Evolutionary conservation across 495 filamentous ascomycete species (phyloP).

Genomic region (Podospora comata): DNA sequence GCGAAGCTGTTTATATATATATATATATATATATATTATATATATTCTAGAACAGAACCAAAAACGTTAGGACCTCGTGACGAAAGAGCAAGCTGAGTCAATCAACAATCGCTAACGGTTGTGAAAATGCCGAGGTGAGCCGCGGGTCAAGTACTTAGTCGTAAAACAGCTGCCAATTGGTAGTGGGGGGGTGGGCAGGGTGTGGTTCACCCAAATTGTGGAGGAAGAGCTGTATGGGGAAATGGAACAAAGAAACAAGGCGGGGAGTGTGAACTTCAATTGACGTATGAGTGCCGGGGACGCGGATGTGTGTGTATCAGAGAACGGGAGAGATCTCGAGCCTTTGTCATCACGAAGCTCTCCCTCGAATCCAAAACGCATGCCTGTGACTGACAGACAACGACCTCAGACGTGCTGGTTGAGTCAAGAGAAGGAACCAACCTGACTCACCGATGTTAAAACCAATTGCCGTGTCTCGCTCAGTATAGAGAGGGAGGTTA

Average conservation of each 20-base stretch:
- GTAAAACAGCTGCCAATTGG: background rate
- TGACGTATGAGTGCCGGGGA: background rate
- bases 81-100: background rate
- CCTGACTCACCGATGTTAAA: background rate
- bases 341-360: background rate
- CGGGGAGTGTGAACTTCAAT: background rate
- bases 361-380: background rate
- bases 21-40: background rate
- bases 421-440: background rate
- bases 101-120: background rate
- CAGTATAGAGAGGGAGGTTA: background rate
- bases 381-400: background rate
- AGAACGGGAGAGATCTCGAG: background rate
- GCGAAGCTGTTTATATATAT: background rate
- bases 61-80: background rate
- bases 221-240: background rate
- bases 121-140: slow-evolving; percentile 4
- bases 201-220: background rate
- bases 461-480: background rate
- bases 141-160: background rate
- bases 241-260: background rate
- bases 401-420: background rate
- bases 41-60: background rate
- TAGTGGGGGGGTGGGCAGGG: background rate
- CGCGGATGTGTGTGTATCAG: background rate